phyloP scores from a whole-genome alignment of 768 basidiomycete genomes.

The Porpolomopsis calyptriformis region DNA sequence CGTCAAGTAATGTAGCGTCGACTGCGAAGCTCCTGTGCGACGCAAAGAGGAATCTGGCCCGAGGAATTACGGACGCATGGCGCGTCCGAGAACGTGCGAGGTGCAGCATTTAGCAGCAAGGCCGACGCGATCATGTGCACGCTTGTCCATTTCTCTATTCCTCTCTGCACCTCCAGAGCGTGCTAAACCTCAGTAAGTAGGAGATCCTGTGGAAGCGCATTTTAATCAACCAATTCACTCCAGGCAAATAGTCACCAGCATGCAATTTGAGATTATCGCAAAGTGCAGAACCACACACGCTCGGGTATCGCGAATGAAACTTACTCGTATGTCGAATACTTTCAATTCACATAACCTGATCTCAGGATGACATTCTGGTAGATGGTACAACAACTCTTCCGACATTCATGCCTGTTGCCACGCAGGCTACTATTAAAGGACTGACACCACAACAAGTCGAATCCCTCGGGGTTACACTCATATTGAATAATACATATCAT shows the following conservation, averaged over 20 bases:
- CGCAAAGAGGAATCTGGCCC: too few relatives aligned
- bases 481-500: slow-evolving; percentile 88
- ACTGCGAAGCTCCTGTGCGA: too few relatives aligned
- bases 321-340: slow-evolving; percentile 49
- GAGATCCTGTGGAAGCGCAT: too few relatives aligned
- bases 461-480: slow-evolving; percentile 68
- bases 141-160: too few relatives aligned
- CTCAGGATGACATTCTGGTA: slow-evolving; percentile 18
- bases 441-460: slow-evolving; percentile 81
- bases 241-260: slow-evolving; percentile 20
- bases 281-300: slow-evolving; percentile 75
- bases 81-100: not conserved
- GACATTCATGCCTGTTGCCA: slow-evolving; percentile 91
- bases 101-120: not conserved
- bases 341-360: slow-evolving; percentile 7
- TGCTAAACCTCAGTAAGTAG: too few relatives aligned
- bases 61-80: too few relatives aligned
- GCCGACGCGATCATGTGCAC: too few relatives aligned
- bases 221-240: not conserved
- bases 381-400: slow-evolving; percentile 78
- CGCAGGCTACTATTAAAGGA: slow-evolving; percentile 87
- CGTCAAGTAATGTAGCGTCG: slow-evolving; percentile 25
- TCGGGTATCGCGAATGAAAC: slow-evolving; percentile 74
- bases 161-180: too few relatives aligned
- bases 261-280: slow-evolving; percentile 79